phyloP scores from a whole-genome alignment of 1,284 basidiomycete species.

The Gymnopus androsaceus region DNA sequence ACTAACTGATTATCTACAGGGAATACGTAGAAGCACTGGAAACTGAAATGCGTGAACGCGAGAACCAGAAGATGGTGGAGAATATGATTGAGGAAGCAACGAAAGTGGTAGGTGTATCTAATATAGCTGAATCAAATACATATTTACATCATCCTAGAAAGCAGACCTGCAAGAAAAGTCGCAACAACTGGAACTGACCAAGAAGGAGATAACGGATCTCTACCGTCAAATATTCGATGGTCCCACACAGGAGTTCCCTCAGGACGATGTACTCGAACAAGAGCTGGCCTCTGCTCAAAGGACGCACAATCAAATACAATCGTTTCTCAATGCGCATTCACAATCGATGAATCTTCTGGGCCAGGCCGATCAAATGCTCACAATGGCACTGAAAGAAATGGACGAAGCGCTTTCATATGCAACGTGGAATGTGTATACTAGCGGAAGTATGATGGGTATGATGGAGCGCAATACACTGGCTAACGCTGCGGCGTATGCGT shows the following conservation, averaged over 20 bases:
- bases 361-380: constrained; percentile 35
- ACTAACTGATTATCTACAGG: constrained; percentile 23
- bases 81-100: constrained; percentile 36
- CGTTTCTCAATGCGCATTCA: constrained; percentile 37
- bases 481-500: constrained; percentile 34
- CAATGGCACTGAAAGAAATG: constrained; percentile 30
- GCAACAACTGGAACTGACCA: constrained; percentile 27
- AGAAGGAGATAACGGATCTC: constrained; percentile 37
- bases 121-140: neutral
- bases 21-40: constrained; percentile 47
- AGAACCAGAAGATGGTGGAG: constrained; percentile 31
- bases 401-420: constrained; percentile 39
- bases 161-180: constrained; percentile 31
- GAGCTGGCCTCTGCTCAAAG: constrained; percentile 21
- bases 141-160: constrained; percentile 12
- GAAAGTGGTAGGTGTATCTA: constrained; percentile 30
- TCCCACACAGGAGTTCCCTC: constrained; percentile 29
- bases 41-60: constrained; percentile 38
- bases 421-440: constrained; percentile 41
- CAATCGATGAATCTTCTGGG: constrained; percentile 38
- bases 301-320: constrained; percentile 36
- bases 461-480: constrained; percentile 42
- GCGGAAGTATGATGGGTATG: constrained; percentile 40
- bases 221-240: constrained; percentile 44
- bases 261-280: constrained; percentile 19